Evolutionary conservation across 1,284 basidiomycete species (phyloP).

Genomic region (Trametes versicolor): DNA sequence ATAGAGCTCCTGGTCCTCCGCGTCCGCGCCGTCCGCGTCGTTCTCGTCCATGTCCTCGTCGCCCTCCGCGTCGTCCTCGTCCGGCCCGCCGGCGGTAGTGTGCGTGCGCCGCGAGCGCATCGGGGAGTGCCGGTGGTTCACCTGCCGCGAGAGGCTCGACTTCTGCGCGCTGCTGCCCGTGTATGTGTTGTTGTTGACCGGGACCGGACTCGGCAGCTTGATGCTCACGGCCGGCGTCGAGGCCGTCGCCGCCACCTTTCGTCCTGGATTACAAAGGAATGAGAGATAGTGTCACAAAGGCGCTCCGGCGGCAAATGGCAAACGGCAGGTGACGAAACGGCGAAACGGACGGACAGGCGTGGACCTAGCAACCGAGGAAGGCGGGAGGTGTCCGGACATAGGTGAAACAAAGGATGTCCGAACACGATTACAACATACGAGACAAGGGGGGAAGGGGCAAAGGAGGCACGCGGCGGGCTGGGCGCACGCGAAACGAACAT

Average conservation of each 20-base stretch:
- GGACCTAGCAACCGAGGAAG: neutral
- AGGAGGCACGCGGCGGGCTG: neutral
- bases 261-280: slow-evolving; percentile 32
- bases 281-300: slow-evolving; percentile 8
- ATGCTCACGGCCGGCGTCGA: slow-evolving; percentile 43
- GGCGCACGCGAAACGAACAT: neutral
- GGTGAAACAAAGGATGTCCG: slow-evolving; percentile 5
- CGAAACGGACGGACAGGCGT: neutral
- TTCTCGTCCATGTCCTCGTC: slow-evolving; percentile 53
- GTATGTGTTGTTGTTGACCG: slow-evolving; percentile 26
- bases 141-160: slow-evolving; percentile 43
- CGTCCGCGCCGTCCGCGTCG: slow-evolving; percentile 57
- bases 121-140: slow-evolving; percentile 43
- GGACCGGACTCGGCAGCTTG: slow-evolving; percentile 51
- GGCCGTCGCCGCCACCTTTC: slow-evolving; percentile 36
- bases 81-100: slow-evolving; percentile 48
- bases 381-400: neutral
- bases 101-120: slow-evolving; percentile 47
- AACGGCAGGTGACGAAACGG: neutral
- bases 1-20: slow-evolving; percentile 66
- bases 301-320: neutral
- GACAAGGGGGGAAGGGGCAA: neutral
- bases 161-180: slow-evolving; percentile 30
- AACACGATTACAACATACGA: slow-evolving; percentile 6
- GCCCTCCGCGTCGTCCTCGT: slow-evolving; percentile 56